Evolutionary conservation across 108 stramenopile genomes (phyloP), one percentile per base, ranked within the genome.

Genomic region (Nannochloropsis salina): DNA sequence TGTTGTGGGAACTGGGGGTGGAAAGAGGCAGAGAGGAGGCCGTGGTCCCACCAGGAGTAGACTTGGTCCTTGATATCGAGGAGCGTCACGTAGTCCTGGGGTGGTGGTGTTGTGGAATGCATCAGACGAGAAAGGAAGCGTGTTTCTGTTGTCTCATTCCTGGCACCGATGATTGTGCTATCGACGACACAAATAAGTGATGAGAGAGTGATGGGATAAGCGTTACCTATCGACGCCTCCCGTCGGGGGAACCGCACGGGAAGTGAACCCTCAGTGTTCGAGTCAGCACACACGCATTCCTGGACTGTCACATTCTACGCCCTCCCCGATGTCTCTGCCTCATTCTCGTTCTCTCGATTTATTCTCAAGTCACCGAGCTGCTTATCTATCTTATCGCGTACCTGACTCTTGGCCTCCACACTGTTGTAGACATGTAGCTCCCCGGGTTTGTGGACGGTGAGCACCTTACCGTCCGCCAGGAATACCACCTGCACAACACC

Each of bases 11-110:
- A 51, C 15, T 51, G 47, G 15, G 47, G 47, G 15, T 51, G 47
- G 47, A 51, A 15, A 15, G 47, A 12, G 47, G 47, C 47, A 15
- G 47, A 51, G 15, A 51, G 47, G 47, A 51, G 47, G 47, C 47
- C 47, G 47, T 51, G 47, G 47, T 51, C 47, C 47, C 47, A 51
- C 47, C 47, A 51, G 47, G 47, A 51, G 47, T 51, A 51, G 12
- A 51, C 47, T 15, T 51, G 12, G 15, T 51, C 47, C 47, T 51
- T 51, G 15, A 51, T 51, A 51, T 51, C 47, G 10, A 51, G 47
- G 12, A 51, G 47, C 12, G 47, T 51, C 47, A 51, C 47, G 47
- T 51, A 51, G 47, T 51, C 47, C 47, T 51, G 31, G 31, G 31
- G 31, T 31, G 31, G 31, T 31, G 31, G 31, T 31, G 31, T 51